phyloP scores from a whole-genome alignment of 306 rosid species.

The Prunus campanulata region DNA sequence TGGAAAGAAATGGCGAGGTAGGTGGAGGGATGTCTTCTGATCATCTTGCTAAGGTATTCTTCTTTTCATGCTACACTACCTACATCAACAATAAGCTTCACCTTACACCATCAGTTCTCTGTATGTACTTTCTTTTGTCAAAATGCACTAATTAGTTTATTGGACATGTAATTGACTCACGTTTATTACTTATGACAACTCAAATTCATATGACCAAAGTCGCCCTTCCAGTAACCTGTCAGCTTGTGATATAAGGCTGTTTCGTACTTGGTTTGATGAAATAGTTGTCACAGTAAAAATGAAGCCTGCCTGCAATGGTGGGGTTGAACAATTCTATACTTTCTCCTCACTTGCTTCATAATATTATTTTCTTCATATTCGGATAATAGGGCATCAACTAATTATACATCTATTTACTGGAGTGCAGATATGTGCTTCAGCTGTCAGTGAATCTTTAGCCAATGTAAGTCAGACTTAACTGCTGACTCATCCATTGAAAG shows the following conservation, averaged over 20 bases:
- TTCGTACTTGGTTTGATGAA: not conserved
- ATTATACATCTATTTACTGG: constrained; percentile 16
- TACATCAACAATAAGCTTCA: not conserved
- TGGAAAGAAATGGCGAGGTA: constrained; percentile 49
- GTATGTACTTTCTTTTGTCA: not conserved
- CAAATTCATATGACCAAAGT: not conserved
- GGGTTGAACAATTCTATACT: not conserved
- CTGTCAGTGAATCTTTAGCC: constrained; percentile 76
- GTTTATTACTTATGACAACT: not conserved
- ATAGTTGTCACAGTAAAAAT: not conserved
- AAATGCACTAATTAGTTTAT: not conserved
- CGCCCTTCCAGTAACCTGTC: not conserved
- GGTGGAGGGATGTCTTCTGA: constrained; percentile 49
- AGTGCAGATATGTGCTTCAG: constrained; percentile 84
- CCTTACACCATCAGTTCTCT: not conserved
- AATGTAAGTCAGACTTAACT: constrained; percentile 72
- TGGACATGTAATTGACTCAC: not conserved
- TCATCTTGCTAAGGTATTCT: constrained; percentile 68
- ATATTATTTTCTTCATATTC: constrained; percentile 1
- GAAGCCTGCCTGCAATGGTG: constrained; percentile 10
- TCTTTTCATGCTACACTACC: constrained; percentile 1
- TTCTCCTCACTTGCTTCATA: constrained; percentile 8
- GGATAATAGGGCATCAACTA: constrained; percentile 10
- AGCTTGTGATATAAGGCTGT: not conserved
- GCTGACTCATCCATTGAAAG: constrained; percentile 35